phyloP scores from a whole-genome alignment of 2,329 filamentous ascomycete species.

The Trichophyton rubrum region DNA sequence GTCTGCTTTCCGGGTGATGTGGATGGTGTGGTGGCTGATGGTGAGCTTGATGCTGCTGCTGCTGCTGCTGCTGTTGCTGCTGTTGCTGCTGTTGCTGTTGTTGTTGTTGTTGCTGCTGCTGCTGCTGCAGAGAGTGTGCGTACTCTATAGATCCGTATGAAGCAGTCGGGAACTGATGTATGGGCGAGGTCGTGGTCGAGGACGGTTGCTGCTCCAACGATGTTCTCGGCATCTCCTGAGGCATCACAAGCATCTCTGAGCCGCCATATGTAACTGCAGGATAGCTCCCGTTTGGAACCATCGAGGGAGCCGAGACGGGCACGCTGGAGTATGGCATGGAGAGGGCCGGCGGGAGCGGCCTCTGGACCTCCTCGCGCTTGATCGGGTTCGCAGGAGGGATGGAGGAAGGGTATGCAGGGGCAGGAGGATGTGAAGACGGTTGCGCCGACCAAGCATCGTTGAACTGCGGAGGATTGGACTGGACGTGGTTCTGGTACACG shows the following conservation, averaged over 20 bases:
- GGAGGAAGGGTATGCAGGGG: conserved; percentile 49
- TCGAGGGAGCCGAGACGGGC: conserved; percentile 59
- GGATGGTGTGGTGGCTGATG: conserved; percentile 28
- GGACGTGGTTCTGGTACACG: conserved; percentile 57
- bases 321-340: conserved; percentile 61
- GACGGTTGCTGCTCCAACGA: conserved; percentile 60
- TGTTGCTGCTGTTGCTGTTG: no score
- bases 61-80: conserved; percentile 31
- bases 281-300: conserved; percentile 57
- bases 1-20: conserved; percentile 41
- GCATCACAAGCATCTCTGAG: conserved; percentile 54
- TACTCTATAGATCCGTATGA: conserved; percentile 70
- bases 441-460: conserved; percentile 74
- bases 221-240: conserved; percentile 67
- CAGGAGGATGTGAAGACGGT: conserved; percentile 44
- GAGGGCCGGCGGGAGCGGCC: conserved; percentile 40
- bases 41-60: conserved; percentile 31
- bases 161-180: conserved; percentile 52
- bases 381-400: conserved; percentile 46
- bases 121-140: conserved; percentile 43
- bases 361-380: conserved; percentile 42
- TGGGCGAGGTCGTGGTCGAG: conserved; percentile 54
- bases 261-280: conserved; percentile 49
- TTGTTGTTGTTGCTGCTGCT: no score
- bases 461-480: conserved; percentile 57